phyloP scores from a whole-genome alignment of 73 alveolate genomes.

The Durusdinium trenchii region DNA sequence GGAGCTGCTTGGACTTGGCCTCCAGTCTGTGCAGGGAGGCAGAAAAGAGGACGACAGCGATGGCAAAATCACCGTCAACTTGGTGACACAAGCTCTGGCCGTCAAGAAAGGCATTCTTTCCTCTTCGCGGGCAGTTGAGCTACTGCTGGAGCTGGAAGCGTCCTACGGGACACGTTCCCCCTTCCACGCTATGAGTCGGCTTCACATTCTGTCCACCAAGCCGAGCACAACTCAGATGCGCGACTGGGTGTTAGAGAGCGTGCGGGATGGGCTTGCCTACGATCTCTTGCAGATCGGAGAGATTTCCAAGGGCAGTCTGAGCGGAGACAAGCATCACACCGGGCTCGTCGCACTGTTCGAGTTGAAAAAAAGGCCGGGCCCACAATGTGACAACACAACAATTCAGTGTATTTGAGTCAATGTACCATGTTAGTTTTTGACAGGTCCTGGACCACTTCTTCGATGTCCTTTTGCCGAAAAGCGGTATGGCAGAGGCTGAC shows the following conservation, averaged over 20 bases:
- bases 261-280: not conserved
- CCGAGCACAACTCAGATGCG: not conserved
- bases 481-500: not conserved
- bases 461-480: not conserved
- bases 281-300: not conserved
- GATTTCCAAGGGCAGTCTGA: not conserved
- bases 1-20: not conserved
- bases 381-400: not conserved
- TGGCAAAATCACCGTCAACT: not conserved
- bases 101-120: not conserved
- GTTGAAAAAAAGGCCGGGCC: not conserved
- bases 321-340: not conserved
- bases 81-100: not conserved
- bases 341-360: not conserved
- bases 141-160: not conserved
- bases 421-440: not conserved
- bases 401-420: too few relatives aligned
- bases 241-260: not conserved
- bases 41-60: not conserved
- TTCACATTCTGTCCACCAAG: not conserved
- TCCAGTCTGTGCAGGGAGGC: not conserved
- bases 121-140: not conserved
- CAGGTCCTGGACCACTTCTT: not conserved
- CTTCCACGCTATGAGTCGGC: not conserved
- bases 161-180: not conserved